Base-by-base conservation (phyloP, 371 early-diverging fungal genomes). In the Haplosporangium sp. region DNA sequence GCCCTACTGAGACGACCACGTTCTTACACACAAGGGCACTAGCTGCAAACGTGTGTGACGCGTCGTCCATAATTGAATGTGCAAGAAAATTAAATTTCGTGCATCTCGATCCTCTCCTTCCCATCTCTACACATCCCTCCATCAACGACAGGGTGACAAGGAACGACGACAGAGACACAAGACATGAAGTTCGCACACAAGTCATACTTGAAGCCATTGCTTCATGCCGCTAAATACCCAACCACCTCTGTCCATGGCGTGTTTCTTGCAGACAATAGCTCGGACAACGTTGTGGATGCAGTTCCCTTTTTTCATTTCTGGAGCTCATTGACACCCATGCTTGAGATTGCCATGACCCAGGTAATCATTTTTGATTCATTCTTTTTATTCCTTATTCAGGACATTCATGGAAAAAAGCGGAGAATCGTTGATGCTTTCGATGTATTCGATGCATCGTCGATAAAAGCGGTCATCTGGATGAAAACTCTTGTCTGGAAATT, bases 211-310 rank as follows among this genome's bases (percentile, higher is more conserved):
- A 87, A 94, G 71, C 86, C 94, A 6, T 73, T 94, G 41, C 82
- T 94, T 16, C 95, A 95, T 74, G 90, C 93, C 12, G 89, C 93
- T n/a, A 94, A 94, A 83, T 90, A 92, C 83, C 89, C 95, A 0
- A 83, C 87, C 29, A 81, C 84, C 5, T 81, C 87, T 40, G 92
- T 95, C 4, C 87, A 87, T 67, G 95, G 95, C 47, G 83, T 92
- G 16, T 71, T 77, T 38, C 56, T 77, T 36, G 71, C 77, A 10
- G 58, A 53, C 29, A 29, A 37, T 14, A 16, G 38, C 14, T 55
- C 65, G 2, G 62, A 40, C 23, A 54, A 55, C 18, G 59, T 65
- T 5, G 90, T 88, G 23, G 91, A 91, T 65, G 93, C 91, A 14
- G 75, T 95, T 13, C 94, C 95, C 38, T 84, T 94, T 18, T 89